Base-by-base conservation (phyloP, 108 stramenopile species). In the Aurantiochytrium sp. region DNA sequence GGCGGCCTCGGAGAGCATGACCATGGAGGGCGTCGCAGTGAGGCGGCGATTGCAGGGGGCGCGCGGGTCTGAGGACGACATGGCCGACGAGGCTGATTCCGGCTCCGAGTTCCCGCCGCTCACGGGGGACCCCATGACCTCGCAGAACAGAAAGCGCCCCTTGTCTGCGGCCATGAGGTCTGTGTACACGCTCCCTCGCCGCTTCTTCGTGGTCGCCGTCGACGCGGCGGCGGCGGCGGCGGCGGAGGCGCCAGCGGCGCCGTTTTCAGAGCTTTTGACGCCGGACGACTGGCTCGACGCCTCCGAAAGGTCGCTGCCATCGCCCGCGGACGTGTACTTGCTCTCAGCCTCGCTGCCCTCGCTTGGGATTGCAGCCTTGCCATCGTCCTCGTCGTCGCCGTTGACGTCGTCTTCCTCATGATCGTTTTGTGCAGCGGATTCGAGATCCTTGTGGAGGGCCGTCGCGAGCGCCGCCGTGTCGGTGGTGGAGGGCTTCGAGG, bases 11-110 rank as follows among this genome's bases (percentile, higher is more conserved):
- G 73, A 81, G 45, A 81, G 73, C 73, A 81, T 81, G 42, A 81
- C 21, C 73, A 81, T 81, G 42, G 73, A 81, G n/a, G 73, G 73
- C 42, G 73, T 81, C n/a, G 39, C 73, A 6, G 73, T 81, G n/a
- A 81, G 45, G 17, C 73, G 73, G 39, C 73, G 42, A 19, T 1
- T 24, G 0, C 42, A 6, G 42, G 42, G 73, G 8, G 22, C 3
- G 59, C 59, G 59, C 19, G 59, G 34, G 19, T 65, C 59, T 6
- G 32, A 30, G 22, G 59, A 34, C 15, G 59, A 34, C 12, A 12
- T 65, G 27, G 24, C 32, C 15, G 59, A 65, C 8, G 59, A 65
- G 59, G 59, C 59, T 6, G 59, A 65, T 1, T 65, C 27, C 2
- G 59, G 59, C 59, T 65, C 59, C 59, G 59, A 52, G 15, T 15